phyloP scores from a whole-genome alignment of 2,329 filamentous ascomycete species.

The Verticillium isaacii region DNA sequence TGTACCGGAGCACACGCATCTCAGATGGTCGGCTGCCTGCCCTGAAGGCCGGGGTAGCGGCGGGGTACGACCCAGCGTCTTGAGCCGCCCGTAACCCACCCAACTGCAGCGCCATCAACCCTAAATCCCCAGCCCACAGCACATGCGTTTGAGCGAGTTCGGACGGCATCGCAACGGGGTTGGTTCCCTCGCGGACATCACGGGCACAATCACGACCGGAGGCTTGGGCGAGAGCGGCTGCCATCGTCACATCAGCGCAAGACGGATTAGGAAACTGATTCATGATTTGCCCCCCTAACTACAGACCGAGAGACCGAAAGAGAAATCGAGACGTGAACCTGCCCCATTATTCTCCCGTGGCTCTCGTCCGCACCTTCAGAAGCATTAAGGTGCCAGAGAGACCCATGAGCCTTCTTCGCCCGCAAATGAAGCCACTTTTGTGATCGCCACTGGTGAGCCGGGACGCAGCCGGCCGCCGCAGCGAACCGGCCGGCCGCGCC shows the following conservation, averaged over 20 bases:
- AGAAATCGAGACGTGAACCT: conserved; percentile 15
- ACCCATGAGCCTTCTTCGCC: conserved; percentile 13
- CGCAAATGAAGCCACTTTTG: conserved; percentile 14
- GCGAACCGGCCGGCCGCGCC: conserved; percentile 8
- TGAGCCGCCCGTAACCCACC: neutral
- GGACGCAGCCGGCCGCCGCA: conserved; percentile 8
- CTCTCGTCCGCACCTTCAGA: conserved; percentile 12
- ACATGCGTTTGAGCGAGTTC: too few species aligned
- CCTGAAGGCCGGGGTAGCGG: neutral
- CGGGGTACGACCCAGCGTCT: neutral
- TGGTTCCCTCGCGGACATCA: too few species aligned
- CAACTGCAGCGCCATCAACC: neutral
- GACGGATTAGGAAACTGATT: conserved; percentile 8
- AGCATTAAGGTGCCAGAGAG: conserved; percentile 15
- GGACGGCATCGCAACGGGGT: too few species aligned
- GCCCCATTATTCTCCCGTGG: conserved; percentile 9
- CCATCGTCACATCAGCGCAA: neutral
- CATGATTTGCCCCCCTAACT: conserved; percentile 13
- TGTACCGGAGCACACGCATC: neutral
- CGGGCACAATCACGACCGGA: too few species aligned
- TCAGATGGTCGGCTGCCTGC: neutral
- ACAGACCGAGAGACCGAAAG: conserved; percentile 13
- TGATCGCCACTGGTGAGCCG: conserved; percentile 12
- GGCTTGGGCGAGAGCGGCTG: too few species aligned
- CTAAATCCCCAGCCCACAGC: neutral